Evolutionary conservation across 1,139 yeast species (phyloP).

Genomic region (Wickerhamomyces sp.): DNA sequence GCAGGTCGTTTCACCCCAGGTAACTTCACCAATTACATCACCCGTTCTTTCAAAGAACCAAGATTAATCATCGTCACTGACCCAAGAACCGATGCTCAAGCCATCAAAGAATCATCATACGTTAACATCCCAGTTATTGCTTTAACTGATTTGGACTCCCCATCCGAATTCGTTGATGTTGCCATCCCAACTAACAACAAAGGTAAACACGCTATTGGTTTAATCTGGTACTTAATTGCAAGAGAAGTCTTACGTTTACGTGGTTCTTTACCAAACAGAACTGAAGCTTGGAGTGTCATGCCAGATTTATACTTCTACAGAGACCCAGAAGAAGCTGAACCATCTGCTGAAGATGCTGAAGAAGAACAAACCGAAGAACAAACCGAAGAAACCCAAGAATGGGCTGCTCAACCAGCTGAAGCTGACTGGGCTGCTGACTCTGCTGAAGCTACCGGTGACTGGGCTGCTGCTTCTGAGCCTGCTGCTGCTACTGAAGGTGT

Average conservation of each 20-base stretch:
- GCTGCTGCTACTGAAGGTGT: conserved; percentile 22
- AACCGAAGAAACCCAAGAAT: conserved; percentile 60
- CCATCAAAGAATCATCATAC: conserved; percentile 99
- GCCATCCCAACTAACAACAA: conserved; percentile 99
- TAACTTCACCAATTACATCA: conserved; percentile 99
- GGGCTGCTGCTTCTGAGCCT: conserved; percentile 27
- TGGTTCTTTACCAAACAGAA: conserved; percentile 97
- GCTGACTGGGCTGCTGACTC: conserved; percentile 77
- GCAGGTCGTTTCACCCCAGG: conserved; percentile 99
- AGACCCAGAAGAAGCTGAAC: conserved; percentile 99
- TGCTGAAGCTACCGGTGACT: conserved; percentile 40
- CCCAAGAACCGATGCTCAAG: conserved; percentile 99
- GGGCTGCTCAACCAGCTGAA: conserved; percentile 69
- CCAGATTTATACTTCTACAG: conserved; percentile 99
- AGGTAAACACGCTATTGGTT: conserved; percentile 99
- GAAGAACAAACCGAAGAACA: conserved; percentile 60
- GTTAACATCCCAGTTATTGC: conserved; percentile 99
- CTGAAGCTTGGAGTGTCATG: conserved; percentile 98
- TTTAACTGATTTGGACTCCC: conserved; percentile 97
- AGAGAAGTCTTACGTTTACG: conserved; percentile 99
- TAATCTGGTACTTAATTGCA: conserved; percentile 99
- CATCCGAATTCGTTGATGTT: conserved; percentile 98
- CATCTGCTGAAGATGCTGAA: conserved; percentile 65
- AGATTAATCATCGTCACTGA: conserved; percentile 98
- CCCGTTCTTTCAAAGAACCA: conserved; percentile 99